Percentiles rank a stretch among this genome's conserved stretches.
These are phyloP conservation scores for Malbranchea cinnamomea DNA, from an alignment of 2,329 filamentous ascomycete genomes.

Conservation along the genomic window DNA sequence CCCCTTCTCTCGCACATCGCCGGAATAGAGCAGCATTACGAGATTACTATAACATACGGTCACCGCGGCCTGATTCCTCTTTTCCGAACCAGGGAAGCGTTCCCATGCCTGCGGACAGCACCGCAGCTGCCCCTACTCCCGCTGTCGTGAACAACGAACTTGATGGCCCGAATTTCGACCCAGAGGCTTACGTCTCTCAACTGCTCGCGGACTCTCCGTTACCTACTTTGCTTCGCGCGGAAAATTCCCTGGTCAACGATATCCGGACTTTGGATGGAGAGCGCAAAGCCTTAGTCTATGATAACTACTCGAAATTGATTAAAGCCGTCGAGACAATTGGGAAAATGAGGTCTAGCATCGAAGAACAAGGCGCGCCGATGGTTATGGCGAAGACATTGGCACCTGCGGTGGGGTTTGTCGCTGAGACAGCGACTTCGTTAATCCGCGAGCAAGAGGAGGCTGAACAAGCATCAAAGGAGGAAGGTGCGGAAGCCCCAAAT, in stretches of 20 bases:
- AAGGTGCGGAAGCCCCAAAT: conserved; percentile 10
- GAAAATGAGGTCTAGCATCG: conserved; percentile 41
- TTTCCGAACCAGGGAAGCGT: conserved; percentile 18
- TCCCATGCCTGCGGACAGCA: conserved; percentile 22
- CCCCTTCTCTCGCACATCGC: conserved; percentile 26
- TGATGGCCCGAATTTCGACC: conserved; percentile 57
- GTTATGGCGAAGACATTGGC: conserved; percentile 30
- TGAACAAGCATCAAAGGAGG: conserved; percentile 16
- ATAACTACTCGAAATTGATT: conserved; percentile 96
- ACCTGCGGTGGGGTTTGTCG: conserved; percentile 29
- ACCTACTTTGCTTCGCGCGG: conserved; percentile 29
- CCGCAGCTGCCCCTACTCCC: conserved; percentile 24
- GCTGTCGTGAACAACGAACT: conserved; percentile 41
- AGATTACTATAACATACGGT: conserved; percentile 82
- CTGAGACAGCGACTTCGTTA: conserved; percentile 27
- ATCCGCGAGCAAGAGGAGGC: conserved; percentile 27
- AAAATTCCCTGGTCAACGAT: conserved; percentile 42
- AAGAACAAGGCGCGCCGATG: conserved; percentile 30
- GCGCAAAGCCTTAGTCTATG: conserved; percentile 92
- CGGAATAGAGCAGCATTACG: conserved; percentile 76
- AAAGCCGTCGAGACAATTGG: conserved; percentile 92
- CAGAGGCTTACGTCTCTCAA: conserved; percentile 40
- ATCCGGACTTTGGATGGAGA: conserved; percentile 85
- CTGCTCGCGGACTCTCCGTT: conserved; percentile 27
- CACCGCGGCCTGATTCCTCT: conserved; percentile 24